Conservation (phyloP, 176 grass and related monocot genomes). For the Aegilops sharonensis region DNA sequence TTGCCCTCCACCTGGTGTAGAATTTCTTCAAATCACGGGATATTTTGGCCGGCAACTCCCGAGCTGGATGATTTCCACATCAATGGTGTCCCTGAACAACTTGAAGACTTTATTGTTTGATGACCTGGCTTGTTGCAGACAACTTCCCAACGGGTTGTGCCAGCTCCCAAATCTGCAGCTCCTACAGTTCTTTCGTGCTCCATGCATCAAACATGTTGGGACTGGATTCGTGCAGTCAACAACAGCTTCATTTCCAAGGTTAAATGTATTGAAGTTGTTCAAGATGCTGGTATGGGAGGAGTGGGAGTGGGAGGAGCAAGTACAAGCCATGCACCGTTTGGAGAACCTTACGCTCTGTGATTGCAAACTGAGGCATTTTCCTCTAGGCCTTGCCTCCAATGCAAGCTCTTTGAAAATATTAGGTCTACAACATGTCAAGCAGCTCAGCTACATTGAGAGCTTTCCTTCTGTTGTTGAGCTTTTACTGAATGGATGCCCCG, state of each 20-base stretch:
- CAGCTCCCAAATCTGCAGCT: not conserved
- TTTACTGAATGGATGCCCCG: not conserved
- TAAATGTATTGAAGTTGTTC: not conserved
- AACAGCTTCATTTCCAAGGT: not conserved
- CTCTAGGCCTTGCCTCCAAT: conserved; percentile 3
- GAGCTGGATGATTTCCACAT: not conserved
- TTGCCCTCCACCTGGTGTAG: not conserved
- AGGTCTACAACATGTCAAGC: accelerated
- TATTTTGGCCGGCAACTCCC: not conserved
- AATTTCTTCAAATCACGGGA: not conserved
- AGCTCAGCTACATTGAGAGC: not conserved
- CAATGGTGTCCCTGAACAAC: not conserved
- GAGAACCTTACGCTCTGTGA: not conserved
- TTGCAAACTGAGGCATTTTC: not conserved
- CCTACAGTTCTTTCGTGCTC: not conserved
- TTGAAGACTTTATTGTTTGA: not conserved
- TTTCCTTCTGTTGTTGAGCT: not conserved
- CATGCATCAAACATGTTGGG: not conserved
- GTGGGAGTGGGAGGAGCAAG: not conserved
- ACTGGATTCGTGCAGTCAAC: not conserved
- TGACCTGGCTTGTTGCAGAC: not conserved
- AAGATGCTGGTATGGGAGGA: not conserved
- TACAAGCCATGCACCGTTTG: not conserved
- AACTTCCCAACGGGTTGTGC: not conserved
- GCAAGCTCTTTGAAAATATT: not conserved